These are phyloP conservation scores for Cyamopsis tetragonoloba DNA, from an alignment of 306 rosid species.

Conservation along the genomic window DNA sequence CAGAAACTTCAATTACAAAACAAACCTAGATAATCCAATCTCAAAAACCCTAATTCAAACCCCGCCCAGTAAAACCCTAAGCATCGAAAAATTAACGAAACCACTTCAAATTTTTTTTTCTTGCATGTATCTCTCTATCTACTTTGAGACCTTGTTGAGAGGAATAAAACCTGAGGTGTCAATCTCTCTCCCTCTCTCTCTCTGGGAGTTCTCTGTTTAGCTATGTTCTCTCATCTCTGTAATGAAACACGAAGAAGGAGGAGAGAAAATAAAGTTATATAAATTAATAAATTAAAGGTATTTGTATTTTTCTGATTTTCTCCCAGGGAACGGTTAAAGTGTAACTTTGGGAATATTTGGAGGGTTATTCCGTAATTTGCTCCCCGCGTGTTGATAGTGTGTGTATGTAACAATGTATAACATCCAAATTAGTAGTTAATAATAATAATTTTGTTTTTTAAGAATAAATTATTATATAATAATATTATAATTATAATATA, in stretches of 20 bases:
- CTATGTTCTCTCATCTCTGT: slow-evolving; percentile 20
- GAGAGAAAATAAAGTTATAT: no score
- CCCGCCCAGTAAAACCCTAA: slow-evolving; percentile 5
- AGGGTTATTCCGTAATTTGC: slow-evolving; percentile 31
- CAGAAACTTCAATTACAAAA: neutral
- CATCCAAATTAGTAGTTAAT: no score
- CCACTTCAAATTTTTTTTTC: neutral
- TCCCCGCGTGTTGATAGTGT: neutral
- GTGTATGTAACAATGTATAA: no score
- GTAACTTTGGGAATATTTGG: slow-evolving; percentile 7
- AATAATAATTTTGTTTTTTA: no score
- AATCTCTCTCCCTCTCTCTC: slow-evolving; percentile 2
- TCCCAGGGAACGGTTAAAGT: neutral
- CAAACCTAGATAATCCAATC: slow-evolving; percentile 21
- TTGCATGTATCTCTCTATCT: neutral
- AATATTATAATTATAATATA: no score
- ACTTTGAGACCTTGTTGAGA: slow-evolving; percentile 9
- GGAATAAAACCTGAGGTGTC: slow-evolving; percentile 19
- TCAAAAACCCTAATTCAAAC: slow-evolving; percentile 60
- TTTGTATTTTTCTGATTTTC: slow-evolving; percentile 4
- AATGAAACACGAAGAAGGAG: slow-evolving; percentile 25
- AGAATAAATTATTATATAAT: no score
- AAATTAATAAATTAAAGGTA: neutral
- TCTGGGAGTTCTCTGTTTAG: slow-evolving; percentile 15
- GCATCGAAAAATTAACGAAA: neutral